Conservation (phyloP, 495 filamentous ascomycete genomes). For the Venustampulla echinocandica region DNA sequence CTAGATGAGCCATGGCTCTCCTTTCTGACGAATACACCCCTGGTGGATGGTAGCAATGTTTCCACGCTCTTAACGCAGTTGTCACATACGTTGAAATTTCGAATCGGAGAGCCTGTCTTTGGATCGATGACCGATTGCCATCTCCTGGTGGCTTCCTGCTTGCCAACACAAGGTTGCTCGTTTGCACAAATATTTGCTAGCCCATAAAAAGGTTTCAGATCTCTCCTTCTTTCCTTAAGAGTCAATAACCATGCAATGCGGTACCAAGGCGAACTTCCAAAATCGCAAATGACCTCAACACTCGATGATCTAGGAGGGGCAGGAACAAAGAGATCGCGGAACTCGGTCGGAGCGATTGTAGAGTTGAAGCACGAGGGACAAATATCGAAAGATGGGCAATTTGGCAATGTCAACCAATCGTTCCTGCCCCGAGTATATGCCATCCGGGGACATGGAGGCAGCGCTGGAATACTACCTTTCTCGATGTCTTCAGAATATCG, state of each 20-base stretch:
- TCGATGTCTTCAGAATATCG: constrained; percentile 22
- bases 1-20: constrained; percentile 22
- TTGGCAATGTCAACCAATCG: constrained; percentile 59
- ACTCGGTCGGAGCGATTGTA: constrained; percentile 46
- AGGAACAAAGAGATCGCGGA: constrained; percentile 42
- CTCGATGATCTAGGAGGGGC: constrained; percentile 32
- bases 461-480: constrained; percentile 16
- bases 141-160: constrained; percentile 32
- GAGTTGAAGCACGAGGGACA: constrained; percentile 52
- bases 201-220: constrained; percentile 46
- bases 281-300: constrained; percentile 44
- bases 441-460: constrained; percentile 49
- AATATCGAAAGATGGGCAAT: constrained; percentile 47
- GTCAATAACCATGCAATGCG: constrained; percentile 60
- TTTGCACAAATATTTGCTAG: constrained; percentile 36
- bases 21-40: constrained; percentile 36
- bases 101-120: constrained; percentile 38
- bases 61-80: constrained; percentile 45
- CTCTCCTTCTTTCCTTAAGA: constrained; percentile 43
- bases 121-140: constrained; percentile 56
- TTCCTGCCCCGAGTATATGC: constrained; percentile 39
- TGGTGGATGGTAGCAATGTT: constrained; percentile 40
- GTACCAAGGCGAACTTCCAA: constrained; percentile 52
- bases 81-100: constrained; percentile 49
- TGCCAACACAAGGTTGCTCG: constrained; percentile 43